Evolutionary conservation across 306 rosid species (phyloP).

Genomic region (Senna siamea): DNA sequence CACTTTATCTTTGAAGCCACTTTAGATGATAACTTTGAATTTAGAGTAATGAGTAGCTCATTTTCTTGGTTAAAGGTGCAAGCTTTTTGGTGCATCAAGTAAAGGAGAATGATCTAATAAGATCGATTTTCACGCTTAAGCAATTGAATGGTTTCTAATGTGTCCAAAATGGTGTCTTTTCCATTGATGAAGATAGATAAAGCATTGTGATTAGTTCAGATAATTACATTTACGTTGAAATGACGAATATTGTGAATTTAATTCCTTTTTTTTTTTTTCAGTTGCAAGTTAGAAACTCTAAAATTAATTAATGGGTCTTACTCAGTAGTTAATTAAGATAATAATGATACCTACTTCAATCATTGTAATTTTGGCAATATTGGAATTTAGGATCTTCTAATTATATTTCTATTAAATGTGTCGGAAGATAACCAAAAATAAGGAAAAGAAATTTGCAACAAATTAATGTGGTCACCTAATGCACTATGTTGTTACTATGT

Average conservation of each 20-base stretch:
- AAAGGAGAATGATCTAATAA: conserved; percentile 18
- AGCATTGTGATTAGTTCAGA: not conserved
- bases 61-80: conserved; percentile 35
- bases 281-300: not conserved
- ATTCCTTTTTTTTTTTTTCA: not conserved
- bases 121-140: conserved; percentile 65
- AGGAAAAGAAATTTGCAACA: not conserved
- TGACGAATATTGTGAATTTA: not conserved
- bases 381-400: conserved; percentile 15
- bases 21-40: conserved; percentile 51
- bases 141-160: conserved; percentile 42
- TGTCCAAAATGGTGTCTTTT: conserved; percentile 44
- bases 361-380: conserved; percentile 3
- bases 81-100: conserved; percentile 44
- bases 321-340: not conserved
- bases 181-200: conserved; percentile 26
- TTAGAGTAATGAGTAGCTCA: conserved; percentile 34
- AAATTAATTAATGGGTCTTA: not conserved
- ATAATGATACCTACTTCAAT: conserved; percentile 11
- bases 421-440: not conserved
- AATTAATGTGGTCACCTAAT: not conserved
- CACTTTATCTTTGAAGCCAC: conserved; percentile 50
- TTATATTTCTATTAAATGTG: not conserved
- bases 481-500: conserved; percentile 23
- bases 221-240: not conserved